phyloP scores from a whole-genome alignment of 345 rosid genomes.

The Xanthoceras sorbifolium region DNA sequence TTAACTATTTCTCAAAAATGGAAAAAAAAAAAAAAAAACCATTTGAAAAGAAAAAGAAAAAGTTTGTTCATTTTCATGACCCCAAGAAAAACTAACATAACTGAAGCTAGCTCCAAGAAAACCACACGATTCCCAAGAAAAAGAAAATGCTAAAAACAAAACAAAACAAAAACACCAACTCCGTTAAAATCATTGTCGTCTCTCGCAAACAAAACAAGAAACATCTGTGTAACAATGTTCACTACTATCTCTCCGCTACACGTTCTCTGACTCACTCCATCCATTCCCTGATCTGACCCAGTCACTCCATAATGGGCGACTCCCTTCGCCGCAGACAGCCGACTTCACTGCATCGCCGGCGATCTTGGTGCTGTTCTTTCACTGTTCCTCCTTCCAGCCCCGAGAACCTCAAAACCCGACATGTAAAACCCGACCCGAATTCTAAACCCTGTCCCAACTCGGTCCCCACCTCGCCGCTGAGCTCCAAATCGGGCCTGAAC shows the following conservation, averaged over 20 bases:
- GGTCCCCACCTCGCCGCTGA: conserved; percentile 64
- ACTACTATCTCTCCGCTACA: background rate
- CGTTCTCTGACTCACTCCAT: background rate
- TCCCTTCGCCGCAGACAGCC: conserved; percentile 32
- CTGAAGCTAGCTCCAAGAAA: conserved; percentile 7
- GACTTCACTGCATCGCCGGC: conserved; percentile 35
- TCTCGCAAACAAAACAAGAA: no score
- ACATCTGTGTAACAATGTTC: background rate
- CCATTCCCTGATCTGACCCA: conserved; percentile 10
- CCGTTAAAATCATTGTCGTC: background rate
- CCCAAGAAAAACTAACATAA: background rate
- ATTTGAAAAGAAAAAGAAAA: background rate
- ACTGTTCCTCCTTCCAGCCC: conserved; percentile 76
- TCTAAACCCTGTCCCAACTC: conserved; percentile 48
- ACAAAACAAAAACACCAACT: background rate
- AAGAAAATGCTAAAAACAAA: background rate
- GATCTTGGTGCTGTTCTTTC: conserved; percentile 89
- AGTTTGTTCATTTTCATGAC: background rate
- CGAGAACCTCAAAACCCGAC: conserved; percentile 45
- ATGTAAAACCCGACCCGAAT: conserved; percentile 35
- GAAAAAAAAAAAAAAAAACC: no score
- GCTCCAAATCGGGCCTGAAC: conserved; percentile 62
- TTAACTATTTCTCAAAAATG: no score
- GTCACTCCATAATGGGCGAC: conserved; percentile 38
- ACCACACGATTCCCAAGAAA: conserved; percentile 11